A percentile compares a stretch with the other conserved stretches of the same genome.
phyloP scores from a whole-genome alignment of 2,329 filamentous ascomycete species.

The Fusarium sp. region DNA sequence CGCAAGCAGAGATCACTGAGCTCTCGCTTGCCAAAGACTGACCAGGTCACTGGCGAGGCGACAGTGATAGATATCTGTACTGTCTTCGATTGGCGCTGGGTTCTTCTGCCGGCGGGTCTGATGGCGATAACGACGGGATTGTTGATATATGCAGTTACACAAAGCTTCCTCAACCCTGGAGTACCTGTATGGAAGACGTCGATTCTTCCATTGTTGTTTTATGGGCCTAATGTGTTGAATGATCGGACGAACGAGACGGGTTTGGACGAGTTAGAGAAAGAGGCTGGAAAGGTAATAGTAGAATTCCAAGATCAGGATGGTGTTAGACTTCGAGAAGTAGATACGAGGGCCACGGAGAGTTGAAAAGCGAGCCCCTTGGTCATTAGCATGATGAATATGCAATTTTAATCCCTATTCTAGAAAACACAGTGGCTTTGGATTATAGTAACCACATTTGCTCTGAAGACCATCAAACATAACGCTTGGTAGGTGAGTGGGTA shows the following conservation, averaged over 20 bases:
- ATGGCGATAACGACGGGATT: not conserved
- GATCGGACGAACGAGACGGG: not conserved
- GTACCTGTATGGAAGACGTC: constrained; percentile 18
- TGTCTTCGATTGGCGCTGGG: constrained; percentile 17
- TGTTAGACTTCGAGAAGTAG: not conserved
- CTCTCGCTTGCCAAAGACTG: accelerated
- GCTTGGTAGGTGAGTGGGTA: no score
- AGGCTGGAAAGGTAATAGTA: not conserved
- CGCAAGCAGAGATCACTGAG: not conserved
- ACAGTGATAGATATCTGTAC: constrained; percentile 12
- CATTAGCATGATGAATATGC: no score
- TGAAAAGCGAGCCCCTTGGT: no score
- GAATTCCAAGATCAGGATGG: constrained; percentile 1
- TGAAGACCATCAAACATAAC: no score
- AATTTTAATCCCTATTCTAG: no score
- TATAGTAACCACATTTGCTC: no score
- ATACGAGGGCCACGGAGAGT: not conserved
- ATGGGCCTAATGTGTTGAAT: not conserved
- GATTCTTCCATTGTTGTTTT: constrained; percentile 8
- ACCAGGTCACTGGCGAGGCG: not conserved
- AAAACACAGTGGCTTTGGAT: no score
- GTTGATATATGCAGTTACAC: not conserved
- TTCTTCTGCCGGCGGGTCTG: constrained; percentile 1
- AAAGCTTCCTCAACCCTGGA: not conserved
- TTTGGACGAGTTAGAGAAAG: not conserved